Evolutionary conservation across 1,139 yeast genomes (phyloP).

Genomic region (Oligophagozyma castellii): DNA sequence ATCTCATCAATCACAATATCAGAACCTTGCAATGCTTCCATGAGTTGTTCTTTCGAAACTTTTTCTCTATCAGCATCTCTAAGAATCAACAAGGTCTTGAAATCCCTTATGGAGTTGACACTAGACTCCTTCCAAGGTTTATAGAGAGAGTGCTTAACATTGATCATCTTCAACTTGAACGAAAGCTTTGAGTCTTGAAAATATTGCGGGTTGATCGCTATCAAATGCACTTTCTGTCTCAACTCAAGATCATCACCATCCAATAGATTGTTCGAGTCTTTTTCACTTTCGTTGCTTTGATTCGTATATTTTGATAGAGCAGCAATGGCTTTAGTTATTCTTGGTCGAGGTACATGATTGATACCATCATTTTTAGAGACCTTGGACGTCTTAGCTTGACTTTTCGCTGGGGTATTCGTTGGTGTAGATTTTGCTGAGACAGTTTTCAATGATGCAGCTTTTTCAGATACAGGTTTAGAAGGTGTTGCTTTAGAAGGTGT

Average conservation of each 20-base stretch:
- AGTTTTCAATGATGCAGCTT: conserved; percentile 7
- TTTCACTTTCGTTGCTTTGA: conserved; percentile 15
- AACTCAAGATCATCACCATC: conserved; percentile 28
- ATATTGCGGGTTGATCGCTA: conserved; percentile 17
- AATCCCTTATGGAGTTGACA: conserved; percentile 29
- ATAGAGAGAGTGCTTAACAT: conserved; percentile 22
- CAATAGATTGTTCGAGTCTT: conserved; percentile 25
- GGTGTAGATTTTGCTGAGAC: conserved; percentile 1
- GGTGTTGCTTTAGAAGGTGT: conserved; percentile 3
- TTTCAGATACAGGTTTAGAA: neutral
- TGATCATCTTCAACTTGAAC: conserved; percentile 60
- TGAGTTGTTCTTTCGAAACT: conserved; percentile 33
- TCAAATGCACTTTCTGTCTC: conserved; percentile 39
- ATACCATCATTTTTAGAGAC: conserved; percentile 2
- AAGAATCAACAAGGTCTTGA: conserved; percentile 57
- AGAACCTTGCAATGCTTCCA: conserved; percentile 46
- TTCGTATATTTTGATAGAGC: conserved; percentile 37
- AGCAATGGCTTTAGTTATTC: conserved; percentile 31
- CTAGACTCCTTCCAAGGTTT: conserved; percentile 21
- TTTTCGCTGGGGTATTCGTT: conserved; percentile 1
- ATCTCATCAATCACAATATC: conserved; percentile 25
- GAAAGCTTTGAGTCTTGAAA: conserved; percentile 34
- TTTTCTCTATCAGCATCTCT: conserved; percentile 23
- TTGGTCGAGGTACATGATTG: conserved; percentile 8
- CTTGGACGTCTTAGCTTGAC: conserved; percentile 3